Conservation (phyloP, 2,329 filamentous ascomycete genomes). For the Aspergillus jensenii region DNA sequence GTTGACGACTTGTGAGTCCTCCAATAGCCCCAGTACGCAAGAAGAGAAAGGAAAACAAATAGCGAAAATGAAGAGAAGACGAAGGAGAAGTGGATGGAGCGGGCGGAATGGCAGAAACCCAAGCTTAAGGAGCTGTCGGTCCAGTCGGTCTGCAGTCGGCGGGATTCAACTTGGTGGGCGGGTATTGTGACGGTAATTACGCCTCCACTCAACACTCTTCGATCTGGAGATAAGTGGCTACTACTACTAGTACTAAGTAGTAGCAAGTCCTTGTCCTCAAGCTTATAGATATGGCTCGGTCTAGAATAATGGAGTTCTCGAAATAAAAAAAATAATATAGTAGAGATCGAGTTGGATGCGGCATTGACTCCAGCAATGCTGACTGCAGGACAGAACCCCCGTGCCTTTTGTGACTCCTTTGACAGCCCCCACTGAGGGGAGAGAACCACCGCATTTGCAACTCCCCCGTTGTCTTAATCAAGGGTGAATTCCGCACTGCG, state of each 20-base stretch:
- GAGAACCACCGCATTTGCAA: not conserved
- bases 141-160: not conserved
- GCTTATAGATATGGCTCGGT: not conserved
- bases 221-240: not conserved
- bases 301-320: not conserved
- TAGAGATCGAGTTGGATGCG: not conserved
- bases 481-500: not conserved
- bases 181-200: conserved; percentile 14
- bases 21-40: conserved; percentile 2
- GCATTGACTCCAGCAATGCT: not conserved
- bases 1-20: conserved; percentile 19
- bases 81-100: conserved; percentile 6
- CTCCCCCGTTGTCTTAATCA: not conserved
- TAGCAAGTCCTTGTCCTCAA: not conserved
- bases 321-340: not conserved
- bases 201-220: not conserved
- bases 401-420: not conserved
- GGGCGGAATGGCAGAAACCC: conserved; percentile 6
- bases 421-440: conserved; percentile 1
- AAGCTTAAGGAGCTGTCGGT: not conserved
- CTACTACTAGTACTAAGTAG: not conserved
- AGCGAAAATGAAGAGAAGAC: not conserved
- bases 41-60: conserved; percentile 1
- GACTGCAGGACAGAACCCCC: not conserved
- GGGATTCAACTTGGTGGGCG: not conserved